Base-by-base conservation (phyloP, 495 filamentous ascomycete species). In the Penicillium silybi region DNA sequence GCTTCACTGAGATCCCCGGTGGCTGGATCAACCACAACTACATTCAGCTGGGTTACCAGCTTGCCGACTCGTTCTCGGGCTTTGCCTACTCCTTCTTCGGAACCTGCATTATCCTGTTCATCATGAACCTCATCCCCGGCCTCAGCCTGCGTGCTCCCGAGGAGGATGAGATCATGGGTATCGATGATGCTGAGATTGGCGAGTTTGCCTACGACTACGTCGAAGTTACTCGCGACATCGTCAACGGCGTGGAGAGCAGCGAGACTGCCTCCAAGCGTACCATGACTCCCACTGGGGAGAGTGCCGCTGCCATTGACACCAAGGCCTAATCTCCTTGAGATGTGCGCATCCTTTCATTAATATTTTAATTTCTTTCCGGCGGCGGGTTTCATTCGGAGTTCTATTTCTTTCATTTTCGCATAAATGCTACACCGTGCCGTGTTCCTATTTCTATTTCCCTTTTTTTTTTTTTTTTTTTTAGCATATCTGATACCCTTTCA, bases 121-220 rank as follows among this genome's bases (percentile, higher is more conserved):
- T 95, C 53, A 84, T 96, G 71, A 95, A 95, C 66, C 76, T 92
- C 49, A 83, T 96, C 35, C 91, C 92, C 2, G 88, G 89, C 11
- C 76, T 96, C 16, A 82, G 80, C 53, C 84, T 97, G 44, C 88
- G 92, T 40, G 86, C 86, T 0, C 75, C 73, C 16, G 89, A 95
- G 64, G 89, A 95, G 52, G 86, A 90, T 27, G 92, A 97, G 70
- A 85, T 95, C 34, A 74, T 92, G 46, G 92, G 92, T 57, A 92
- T 96, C 53, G 92, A 97, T 64, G 92, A 97, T 65, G 85, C 88
- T 25, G 90, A 97, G 74, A 92, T 97, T 65, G 92, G 92, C 66
- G 92, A 97, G 75, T 97, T 96, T 70, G 93, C 93, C 35, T 98
- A 98, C 67, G 93, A 97, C 68, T 97, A 95, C 59, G 92, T 97